These are phyloP conservation scores for Cardamine resedifolia DNA, from an alignment of 345 rosid species.

Conservation along the genomic window DNA sequence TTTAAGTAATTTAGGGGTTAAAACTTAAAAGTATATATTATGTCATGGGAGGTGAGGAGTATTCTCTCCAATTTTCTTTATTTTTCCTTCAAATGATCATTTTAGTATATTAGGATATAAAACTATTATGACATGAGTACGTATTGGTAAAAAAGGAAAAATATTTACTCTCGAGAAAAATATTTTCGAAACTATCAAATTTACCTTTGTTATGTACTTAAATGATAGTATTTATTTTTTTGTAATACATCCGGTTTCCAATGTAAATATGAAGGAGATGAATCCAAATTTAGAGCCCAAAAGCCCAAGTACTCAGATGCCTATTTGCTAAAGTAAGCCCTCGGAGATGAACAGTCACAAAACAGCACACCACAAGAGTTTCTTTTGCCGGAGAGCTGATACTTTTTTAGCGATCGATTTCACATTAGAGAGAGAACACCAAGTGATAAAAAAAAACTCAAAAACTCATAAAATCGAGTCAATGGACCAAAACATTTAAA, in stretches of 20 bases:
- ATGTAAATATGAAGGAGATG: background rate
- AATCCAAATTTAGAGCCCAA: background rate
- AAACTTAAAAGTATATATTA: too few species aligned
- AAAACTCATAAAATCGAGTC: background rate
- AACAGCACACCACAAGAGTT: background rate
- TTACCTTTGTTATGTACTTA: too few species aligned
- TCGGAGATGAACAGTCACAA: background rate
- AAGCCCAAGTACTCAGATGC: background rate
- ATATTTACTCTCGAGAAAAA: background rate
- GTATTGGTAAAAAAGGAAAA: background rate
- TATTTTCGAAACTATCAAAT: background rate
- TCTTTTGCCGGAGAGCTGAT: background rate
- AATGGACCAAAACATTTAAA: background rate
- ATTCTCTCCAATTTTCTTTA: too few species aligned
- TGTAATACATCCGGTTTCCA: background rate
- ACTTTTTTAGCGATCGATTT: background rate
- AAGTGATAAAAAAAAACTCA: background rate
- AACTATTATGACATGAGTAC: background rate
- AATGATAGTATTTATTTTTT: too few species aligned
- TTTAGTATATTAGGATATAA: background rate
- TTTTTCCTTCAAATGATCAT: too few species aligned
- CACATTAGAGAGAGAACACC: background rate
- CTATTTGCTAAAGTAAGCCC: background rate
- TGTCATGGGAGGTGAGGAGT: too few species aligned
- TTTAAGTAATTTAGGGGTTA: too few species aligned